Evolutionary conservation across 2,329 filamentous ascomycete species (phyloP), one percentile per base, ranked within the genome.

Genomic region (Hymenoscyphus fructigenus): DNA sequence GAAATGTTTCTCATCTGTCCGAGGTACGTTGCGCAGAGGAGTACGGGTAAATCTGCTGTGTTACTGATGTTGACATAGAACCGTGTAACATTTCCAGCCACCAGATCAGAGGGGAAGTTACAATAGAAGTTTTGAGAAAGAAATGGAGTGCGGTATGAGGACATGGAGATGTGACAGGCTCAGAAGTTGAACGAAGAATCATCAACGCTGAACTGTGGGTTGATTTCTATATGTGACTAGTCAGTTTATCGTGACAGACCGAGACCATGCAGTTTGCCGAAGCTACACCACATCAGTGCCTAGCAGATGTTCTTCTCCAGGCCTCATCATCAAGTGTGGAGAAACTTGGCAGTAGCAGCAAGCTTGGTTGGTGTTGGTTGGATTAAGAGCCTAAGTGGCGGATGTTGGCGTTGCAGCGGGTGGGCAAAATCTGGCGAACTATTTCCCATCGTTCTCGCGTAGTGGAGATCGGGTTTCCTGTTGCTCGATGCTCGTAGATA

Each of bases 1-100:
- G 23, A 53, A 20, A 47, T 53, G 47, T 26, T 53, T 53, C 47
- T 53, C 47, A 23, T 53, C 47, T 53, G 23, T 53, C 47, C 47
- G 47, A 53, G 47, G 47, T 53, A 12, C 47, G 47, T 53, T 26
- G 47, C 47, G 47, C 47, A 53, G 47, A 53, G 47, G 47, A 53
- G 47, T 53, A 10, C 47, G 47, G 9, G 20, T 50, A 50, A 50
- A 50, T 20, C n/a, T 26, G 47, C 5, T 14, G 47, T 26, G 47
- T 23, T 53, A 53, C 47, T 53, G 20, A 26, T 26, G 47, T 23
- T 26, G 20, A 4, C 47, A 53, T 26, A 9, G 14, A 26, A 26
- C 14, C 12, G 47, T 53, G 47, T 5, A 53, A 53, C 47, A 23
- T 23, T 53, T 5, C 47, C 47, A 14, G 47, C 47, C 47, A 53